Percentiles rank a stretch among this genome's conserved stretches.
Evolutionary conservation across 345 rosid genomes (phyloP).

Genomic region (Syzygium aqueum): DNA sequence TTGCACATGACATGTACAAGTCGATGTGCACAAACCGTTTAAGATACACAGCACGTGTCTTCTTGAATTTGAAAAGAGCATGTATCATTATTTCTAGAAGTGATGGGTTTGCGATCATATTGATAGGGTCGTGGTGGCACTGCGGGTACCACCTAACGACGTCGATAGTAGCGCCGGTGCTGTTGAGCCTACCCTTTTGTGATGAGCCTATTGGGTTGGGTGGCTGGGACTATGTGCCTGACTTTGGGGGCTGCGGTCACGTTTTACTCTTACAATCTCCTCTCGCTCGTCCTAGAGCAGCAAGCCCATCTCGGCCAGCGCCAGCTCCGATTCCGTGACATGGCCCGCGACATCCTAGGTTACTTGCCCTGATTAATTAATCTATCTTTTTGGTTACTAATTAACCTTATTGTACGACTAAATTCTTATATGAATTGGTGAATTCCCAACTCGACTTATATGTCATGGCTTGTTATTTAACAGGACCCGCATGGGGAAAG

Average conservation of each 20-base stretch:
- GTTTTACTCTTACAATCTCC: slow-evolving; percentile 28
- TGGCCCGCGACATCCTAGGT: slow-evolving; percentile 26
- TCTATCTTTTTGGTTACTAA: not conserved
- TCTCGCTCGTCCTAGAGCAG: slow-evolving; percentile 29
- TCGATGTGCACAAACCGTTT: not conserved
- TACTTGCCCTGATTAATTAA: not conserved
- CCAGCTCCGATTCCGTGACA: slow-evolving; percentile 25
- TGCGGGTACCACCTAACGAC: slow-evolving; percentile 34
- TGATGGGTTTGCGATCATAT: not conserved
- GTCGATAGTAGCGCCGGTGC: slow-evolving; percentile 22
- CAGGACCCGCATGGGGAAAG: slow-evolving; percentile 53
- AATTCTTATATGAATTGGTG: not conserved
- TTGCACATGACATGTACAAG: not conserved
- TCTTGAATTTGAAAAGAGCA: not conserved
- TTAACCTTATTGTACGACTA: not conserved
- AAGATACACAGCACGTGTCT: not conserved
- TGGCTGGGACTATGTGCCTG: slow-evolving; percentile 7
- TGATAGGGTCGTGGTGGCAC: slow-evolving; percentile 25
- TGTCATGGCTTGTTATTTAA: not conserved
- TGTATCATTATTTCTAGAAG: not conserved
- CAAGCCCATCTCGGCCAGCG: slow-evolving; percentile 19
- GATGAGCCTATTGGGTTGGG: slow-evolving; percentile 25
- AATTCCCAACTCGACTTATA: not conserved
- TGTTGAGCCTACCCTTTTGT: slow-evolving; percentile 25
- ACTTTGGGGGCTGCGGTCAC: slow-evolving; percentile 7